Base-by-base conservation (phyloP, 345 rosid genomes). In the Lepidium aucheri region DNA sequence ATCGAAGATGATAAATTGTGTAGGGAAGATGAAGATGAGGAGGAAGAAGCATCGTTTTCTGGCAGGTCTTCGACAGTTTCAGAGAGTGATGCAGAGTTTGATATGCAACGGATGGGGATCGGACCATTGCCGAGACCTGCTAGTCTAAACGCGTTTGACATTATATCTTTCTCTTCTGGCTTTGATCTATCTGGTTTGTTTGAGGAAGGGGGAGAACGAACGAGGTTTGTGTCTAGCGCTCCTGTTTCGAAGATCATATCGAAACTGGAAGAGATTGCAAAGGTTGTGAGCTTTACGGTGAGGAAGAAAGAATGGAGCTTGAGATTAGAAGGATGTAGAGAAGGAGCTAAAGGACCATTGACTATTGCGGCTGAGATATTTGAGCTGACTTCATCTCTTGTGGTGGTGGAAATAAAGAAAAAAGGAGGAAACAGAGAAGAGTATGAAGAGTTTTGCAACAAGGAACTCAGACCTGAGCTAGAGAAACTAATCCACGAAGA, bases 381-480 rank as follows among this genome's bases (percentile, higher is more conserved):
- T 26, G 88, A 84, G 68, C 44, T 86, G 47, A 87, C 88, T 9
- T 72, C 90, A 17, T 54, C 69, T 13, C 78, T 91, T 79, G 90
- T 83, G 49, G 86, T 91, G 30, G 85, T 91, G 65, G 95, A 91
- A 76, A 86, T 89, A 38, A 91, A 81, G 88, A 89, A 85, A 86
- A 89, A 84, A 80, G 88, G 92, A 36, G 98, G 98, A 12, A 82
- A 89, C 33, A 83, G 34, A 75, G 85, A 78, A 56, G 96, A 91
- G 75, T 91, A 85, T 14, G 98, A 87, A 39, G 98, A 89, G 14
- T 91, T 91, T 34, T 87, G 86, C 59, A 73, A 79, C 26, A 84
- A 60, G 56, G 88, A 91, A 68, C 77, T 91, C 76, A 85, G 68
- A 80, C 96, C 95, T 5, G 90, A 85, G 30, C 63, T 89, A 61